These are phyloP conservation scores for Cichorium intybus DNA, from an alignment of 140 eudicot species.

Conservation along the genomic window DNA sequence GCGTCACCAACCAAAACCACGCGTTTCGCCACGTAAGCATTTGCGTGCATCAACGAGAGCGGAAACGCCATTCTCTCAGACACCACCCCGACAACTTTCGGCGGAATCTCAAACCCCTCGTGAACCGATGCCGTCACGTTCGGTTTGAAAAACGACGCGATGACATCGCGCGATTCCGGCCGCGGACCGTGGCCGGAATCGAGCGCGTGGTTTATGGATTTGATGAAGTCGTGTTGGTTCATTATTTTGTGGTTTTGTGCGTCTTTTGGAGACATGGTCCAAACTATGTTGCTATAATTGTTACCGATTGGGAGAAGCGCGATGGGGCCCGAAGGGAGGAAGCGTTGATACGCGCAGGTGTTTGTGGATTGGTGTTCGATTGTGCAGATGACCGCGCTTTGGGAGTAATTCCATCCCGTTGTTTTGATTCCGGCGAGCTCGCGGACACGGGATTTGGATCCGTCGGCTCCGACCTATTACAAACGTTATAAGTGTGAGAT, in stretches of 20 bases:
- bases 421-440: slow-evolving; percentile 85
- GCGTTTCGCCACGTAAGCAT: slow-evolving; percentile 55
- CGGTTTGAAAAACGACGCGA: slow-evolving; percentile 48
- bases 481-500: not conserved
- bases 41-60: slow-evolving; percentile 81
- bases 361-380: slow-evolving; percentile 63
- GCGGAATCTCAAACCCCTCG: slow-evolving; percentile 75
- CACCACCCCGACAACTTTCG: slow-evolving; percentile 57
- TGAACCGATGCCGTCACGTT: slow-evolving; percentile 45
- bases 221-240: slow-evolving; percentile 63
- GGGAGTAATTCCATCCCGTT: slow-evolving; percentile 90
- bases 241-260: slow-evolving; percentile 60
- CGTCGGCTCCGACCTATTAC: slow-evolving; percentile 92
- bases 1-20: slow-evolving; percentile 88
- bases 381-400: slow-evolving; percentile 88
- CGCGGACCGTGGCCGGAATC: slow-evolving; percentile 83
- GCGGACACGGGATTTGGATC: slow-evolving; percentile 85
- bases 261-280: slow-evolving; percentile 96
- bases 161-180: slow-evolving; percentile 50
- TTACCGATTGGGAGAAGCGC: slow-evolving; percentile 98
- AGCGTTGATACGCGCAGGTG: slow-evolving; percentile 87
- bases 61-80: slow-evolving; percentile 91
- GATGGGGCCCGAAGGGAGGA: slow-evolving; percentile 86
- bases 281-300: slow-evolving; percentile 89
- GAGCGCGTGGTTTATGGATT: slow-evolving; percentile 66